Conservation (phyloP, 345 rosid species). For the Angophora floribunda region DNA sequence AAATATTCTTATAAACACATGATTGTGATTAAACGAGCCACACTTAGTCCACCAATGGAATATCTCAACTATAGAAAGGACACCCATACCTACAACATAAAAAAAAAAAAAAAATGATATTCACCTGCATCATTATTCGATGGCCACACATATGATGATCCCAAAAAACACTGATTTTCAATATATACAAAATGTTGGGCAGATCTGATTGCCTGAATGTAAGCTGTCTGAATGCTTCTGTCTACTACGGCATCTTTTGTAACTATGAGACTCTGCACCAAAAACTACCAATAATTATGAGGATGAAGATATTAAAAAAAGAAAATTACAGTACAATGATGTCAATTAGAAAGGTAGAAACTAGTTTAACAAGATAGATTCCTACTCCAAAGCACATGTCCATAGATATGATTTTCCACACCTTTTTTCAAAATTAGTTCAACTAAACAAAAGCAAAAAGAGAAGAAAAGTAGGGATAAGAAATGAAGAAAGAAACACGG, state of each 20-base stretch:
- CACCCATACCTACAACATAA: background rate
- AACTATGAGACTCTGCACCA: slow-evolving; percentile 62
- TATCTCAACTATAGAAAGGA: background rate
- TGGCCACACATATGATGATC: slow-evolving; percentile 98
- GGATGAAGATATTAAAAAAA: background rate
- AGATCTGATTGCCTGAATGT: slow-evolving; percentile 94
- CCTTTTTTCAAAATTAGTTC: background rate
- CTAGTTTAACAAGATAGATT: background rate
- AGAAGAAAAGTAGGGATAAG: background rate
- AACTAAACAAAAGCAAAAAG: background rate
- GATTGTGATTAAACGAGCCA: background rate
- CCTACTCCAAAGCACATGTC: background rate
- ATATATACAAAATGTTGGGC: slow-evolving; percentile 94
- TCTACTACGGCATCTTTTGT: slow-evolving; percentile 67
- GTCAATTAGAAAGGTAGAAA: background rate
- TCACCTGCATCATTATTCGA: slow-evolving; percentile 78
- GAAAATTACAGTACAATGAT: background rate
- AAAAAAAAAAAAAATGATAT: background rate
- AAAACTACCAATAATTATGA: background rate
- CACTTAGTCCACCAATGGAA: background rate
- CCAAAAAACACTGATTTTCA: slow-evolving; percentile 95
- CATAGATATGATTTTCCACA: background rate
- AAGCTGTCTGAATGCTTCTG: slow-evolving; percentile 91
- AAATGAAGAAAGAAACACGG: background rate
- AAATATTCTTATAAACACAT: background rate